Evolutionary conservation across 78 protist species (phyloP), one percentile per base, ranked within the genome.

Genomic region (Dictyostelium brefeldianum): DNA sequence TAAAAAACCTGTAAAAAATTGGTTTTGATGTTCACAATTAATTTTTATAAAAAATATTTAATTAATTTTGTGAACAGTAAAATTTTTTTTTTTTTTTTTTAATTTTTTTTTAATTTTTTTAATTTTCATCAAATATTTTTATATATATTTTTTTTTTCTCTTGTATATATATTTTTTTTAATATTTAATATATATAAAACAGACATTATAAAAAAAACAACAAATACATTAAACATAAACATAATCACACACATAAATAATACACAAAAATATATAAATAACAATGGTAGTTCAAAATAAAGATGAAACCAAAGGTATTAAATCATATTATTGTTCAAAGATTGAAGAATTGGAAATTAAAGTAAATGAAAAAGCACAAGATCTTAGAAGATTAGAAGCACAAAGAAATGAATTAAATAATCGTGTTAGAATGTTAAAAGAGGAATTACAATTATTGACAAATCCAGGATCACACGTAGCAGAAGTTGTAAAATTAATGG

Each of bases 401-500:
- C 98, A 97, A 78, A 92, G 99, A 25, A 99, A 98, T 70, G 99
- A 98, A 84, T 92, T 97, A 59, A 99, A 99, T 98, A 75, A 83
- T 78, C 53, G 89, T 31, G 99, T 99, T 65, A 96, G 99, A 15
- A n/a, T 50, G 73, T 94, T 99, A 67, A 92, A 97, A 3, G 99
- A 99, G 80, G 99, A 99, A 89, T 83, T 99, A 65, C 83, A 70
- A 70, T 89, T 94, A 41, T 94, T 99, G 59, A 98, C 94, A 29
- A 99, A 99, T 83, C 96, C 98, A 15, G 99, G 99, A 0, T 97
- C 99, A 27, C 94, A 98, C 50, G 99, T 99, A 5, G 99, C 99
- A 25, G 99, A 99, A 77, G 99, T 99, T 7, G 97, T 98, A 53
- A 99, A 98, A 74, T 89, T 96, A 20, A 98, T 99, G 99, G 99